Evolutionary conservation across 352 stramenopile species (phyloP), one percentile per base, ranked within the genome.

Genomic region (Hyaloperonospora brassicae): DNA sequence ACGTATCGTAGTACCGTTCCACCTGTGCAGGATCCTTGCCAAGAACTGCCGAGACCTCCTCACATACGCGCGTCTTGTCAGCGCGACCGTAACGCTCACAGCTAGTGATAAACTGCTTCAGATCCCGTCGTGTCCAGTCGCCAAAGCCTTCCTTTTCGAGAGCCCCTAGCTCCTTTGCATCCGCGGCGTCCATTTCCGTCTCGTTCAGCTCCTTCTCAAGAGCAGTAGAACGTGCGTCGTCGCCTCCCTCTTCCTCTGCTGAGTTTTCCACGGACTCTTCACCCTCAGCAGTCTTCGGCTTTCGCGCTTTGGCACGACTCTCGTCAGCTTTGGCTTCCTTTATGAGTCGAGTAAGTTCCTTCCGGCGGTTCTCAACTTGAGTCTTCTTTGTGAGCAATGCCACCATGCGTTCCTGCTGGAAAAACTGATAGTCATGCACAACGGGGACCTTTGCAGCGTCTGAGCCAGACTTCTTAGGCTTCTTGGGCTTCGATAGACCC

Each of bases 371-470:
- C 59, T 98, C 92, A 41, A 97, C 65, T 47, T 91, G 76, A 2
- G 76, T 87, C 57, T 93, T 95, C 52, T 82, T 86, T 4, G 82
- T 89, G 5, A 93, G 68, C 25, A 98, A 65, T 43, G 69, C 72
- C 22, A 96, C 74, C 53, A 98, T 76, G 13, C 79, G 73, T 8
- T 95, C 85, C 17, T 95, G 77, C 62, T 98, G 66, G 62, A 97
- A 98, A 52, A 98, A 90, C 62, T 98, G 95, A 58, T 96, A 98
- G 62, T 98, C 95, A 58, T 98, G 89, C 40, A 98, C 87, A 25
- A 87, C 73, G 0, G 89, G 82, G 34, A 93, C 79, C 60, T 95
- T 95, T 24, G 87, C 84, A 44, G 96, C 60, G 62, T 97, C 62
- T 62, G 79, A 73, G 77, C 89, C 61, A 73, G 75, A 62, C 83